Evolutionary conservation across 352 stramenopile genomes (phyloP), one percentile per base, ranked within the genome.

Genomic region (Pythium phragmitis): DNA sequence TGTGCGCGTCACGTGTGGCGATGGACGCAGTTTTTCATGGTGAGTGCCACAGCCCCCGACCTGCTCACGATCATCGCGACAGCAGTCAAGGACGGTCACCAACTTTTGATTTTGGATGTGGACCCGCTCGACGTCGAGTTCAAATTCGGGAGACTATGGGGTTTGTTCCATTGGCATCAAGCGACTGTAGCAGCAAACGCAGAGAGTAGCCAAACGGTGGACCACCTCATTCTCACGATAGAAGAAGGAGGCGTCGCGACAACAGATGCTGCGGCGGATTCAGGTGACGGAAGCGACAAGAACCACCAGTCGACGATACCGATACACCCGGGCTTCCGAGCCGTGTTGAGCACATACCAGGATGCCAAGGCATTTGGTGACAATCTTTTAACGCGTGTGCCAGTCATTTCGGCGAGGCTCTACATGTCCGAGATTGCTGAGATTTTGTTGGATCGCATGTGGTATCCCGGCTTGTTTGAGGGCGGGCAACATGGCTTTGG

Each of bases 81-180:
- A 2, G 78, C 82, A 16, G 69, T 86, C n/a, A 50, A 46, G 16
- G 63, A 80, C 9, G 82, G 80, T 1, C 68, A 87, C 12, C 80
- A 89, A 52, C 42, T 91, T 7, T 21, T 91, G 17, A 77, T 91
- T 7, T 58, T 91, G 0, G 82, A 89, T 14, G 72, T 88, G 0
- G 69, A 84, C 8, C 80, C 80, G 4, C 46, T 75, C 0, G 74
- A 91, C 43, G 42, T 61, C 0, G 70, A 82, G 33, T 53, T 21
- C 19, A 30, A 50, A 41, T 23, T 45, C 12, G 55, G 64, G 16
- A 33, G 59, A 19, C 12, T 83, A 37, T 50, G 57, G 56, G 13
- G 46, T 17, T 47, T 77, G 3, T 84, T 87, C 8, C 49, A 69
- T 16, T 86, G 78, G 75, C 51, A 60, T 30, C 30, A 30, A 3